These are phyloP conservation scores for Fusarium redolens DNA, from an alignment of 2,329 filamentous ascomycete species.

Conservation along the genomic window DNA sequence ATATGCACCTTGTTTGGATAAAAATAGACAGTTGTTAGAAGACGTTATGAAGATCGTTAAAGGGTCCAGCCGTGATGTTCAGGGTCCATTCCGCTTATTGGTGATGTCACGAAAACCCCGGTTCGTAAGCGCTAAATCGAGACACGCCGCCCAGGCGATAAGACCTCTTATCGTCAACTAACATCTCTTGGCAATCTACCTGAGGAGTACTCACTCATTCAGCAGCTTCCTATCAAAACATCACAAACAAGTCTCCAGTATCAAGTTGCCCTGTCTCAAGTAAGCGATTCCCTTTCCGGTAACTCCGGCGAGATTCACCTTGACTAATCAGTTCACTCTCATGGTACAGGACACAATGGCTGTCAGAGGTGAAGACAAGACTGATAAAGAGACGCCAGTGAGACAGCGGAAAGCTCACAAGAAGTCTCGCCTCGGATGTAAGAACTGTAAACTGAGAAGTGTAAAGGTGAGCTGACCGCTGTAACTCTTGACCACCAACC, in stretches of 20 bases:
- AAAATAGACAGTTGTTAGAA: neutral
- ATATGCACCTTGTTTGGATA: neutral
- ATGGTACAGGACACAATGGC: conserved; percentile 5
- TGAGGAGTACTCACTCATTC: neutral
- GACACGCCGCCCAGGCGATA: neutral
- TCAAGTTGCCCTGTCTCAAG: neutral
- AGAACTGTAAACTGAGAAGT: conserved; percentile 66
- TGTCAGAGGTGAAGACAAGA: conserved; percentile 1
- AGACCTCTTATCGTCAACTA: neutral
- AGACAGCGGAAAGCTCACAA: conserved; percentile 56
- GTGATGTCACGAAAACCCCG: neutral
- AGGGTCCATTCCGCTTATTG: neutral
- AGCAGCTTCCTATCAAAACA: neutral
- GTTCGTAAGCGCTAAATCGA: conserved; percentile 17
- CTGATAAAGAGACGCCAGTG: neutral
- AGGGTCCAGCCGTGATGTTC: neutral
- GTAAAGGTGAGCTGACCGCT: conserved; percentile 56
- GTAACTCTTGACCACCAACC: neutral
- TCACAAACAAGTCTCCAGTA: neutral
- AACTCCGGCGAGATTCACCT: neutral
- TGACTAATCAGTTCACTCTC: neutral
- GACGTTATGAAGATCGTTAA: neutral
- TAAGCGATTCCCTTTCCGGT: conserved; percentile 1
- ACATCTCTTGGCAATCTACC: conserved; percentile 2
- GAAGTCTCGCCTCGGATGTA: conserved; percentile 65